phyloP scores from a whole-genome alignment of 1,284 basidiomycete genomes.

The Somion occarium region DNA sequence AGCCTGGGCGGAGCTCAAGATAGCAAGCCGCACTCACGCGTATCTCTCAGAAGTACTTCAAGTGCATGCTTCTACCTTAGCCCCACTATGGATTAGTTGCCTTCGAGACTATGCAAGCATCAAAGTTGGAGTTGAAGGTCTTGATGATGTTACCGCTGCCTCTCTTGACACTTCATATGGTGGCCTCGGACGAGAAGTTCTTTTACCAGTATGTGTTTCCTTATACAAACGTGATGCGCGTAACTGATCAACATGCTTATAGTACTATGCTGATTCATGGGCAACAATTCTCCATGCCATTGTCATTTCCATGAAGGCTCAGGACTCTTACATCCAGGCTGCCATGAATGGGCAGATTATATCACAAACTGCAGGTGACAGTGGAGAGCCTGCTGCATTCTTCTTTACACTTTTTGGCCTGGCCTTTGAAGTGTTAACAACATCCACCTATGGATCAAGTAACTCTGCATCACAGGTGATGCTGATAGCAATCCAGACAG shows the following conservation, averaged over 20 bases:
- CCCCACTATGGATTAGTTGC: slow-evolving; percentile 85
- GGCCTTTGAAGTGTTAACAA: slow-evolving; percentile 84
- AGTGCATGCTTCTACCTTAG: slow-evolving; percentile 74
- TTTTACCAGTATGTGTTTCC: slow-evolving; percentile 69
- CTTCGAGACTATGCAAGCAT: slow-evolving; percentile 92
- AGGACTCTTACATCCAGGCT: slow-evolving; percentile 65
- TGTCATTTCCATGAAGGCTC: slow-evolving; percentile 71
- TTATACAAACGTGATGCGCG: neutral
- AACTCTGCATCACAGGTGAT: slow-evolving; percentile 38
- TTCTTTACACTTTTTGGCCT: slow-evolving; percentile 93
- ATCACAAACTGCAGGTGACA: slow-evolving; percentile 21
- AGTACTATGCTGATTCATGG: slow-evolving; percentile 90
- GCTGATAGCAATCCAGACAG: slow-evolving; percentile 71
- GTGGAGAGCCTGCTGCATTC: slow-evolving; percentile 72
- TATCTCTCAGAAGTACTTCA: slow-evolving; percentile 84
- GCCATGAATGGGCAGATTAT: slow-evolving; percentile 79
- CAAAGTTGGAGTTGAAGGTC: slow-evolving; percentile 82
- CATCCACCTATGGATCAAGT: slow-evolving; percentile 43
- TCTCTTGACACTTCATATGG: slow-evolving; percentile 81
- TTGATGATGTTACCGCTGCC: slow-evolving; percentile 59
- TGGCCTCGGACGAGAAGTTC: slow-evolving; percentile 84
- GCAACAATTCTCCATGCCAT: slow-evolving; percentile 84
- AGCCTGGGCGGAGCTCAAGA: slow-evolving; percentile 93
- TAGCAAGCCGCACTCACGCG: slow-evolving; percentile 68
- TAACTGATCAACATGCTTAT: slow-evolving; percentile 10